Conservation (phyloP, 1,284 basidiomycete species). For the Fomes fomentarius region DNA sequence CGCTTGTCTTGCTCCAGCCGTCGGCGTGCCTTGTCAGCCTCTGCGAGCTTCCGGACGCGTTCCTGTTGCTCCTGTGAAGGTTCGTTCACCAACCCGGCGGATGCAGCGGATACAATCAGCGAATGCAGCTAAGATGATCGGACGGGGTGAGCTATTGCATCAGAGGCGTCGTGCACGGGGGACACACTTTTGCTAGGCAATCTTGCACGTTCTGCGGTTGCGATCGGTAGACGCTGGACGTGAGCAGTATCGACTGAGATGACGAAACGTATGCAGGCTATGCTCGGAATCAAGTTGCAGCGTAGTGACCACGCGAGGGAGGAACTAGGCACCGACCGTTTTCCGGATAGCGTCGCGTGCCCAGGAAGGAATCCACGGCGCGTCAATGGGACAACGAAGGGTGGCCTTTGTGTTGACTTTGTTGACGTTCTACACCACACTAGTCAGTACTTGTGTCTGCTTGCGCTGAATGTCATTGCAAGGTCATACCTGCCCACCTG, state of each 20-base stretch:
- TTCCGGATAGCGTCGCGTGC: conserved; percentile 50
- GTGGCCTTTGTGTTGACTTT: conserved; percentile 82
- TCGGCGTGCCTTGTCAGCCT: conserved; percentile 47
- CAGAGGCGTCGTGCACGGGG: conserved; percentile 13
- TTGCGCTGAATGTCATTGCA: neutral
- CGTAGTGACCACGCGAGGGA: neutral
- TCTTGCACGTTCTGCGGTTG: conserved; percentile 76
- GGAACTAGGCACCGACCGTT: conserved; percentile 50
- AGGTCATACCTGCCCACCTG: conserved; percentile 70
- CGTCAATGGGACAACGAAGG: conserved; percentile 55
- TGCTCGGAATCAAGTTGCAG: neutral
- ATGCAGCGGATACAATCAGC: conserved; percentile 52
- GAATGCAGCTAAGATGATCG: conserved; percentile 52
- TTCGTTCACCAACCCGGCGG: conserved; percentile 51
- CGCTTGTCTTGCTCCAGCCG: conserved; percentile 54
- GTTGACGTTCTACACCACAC: conserved; percentile 69
- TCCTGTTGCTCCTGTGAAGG: conserved; percentile 58
- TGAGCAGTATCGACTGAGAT: conserved; percentile 64
- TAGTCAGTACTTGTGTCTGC: neutral
- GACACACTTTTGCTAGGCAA: conserved; percentile 64
- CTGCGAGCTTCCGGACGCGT: conserved; percentile 52
- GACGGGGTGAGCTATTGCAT: conserved; percentile 8
- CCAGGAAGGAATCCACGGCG: conserved; percentile 74
- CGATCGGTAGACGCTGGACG: conserved; percentile 70
- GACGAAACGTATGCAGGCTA: conserved; percentile 71